These are phyloP conservation scores for Aspergillus vadensis DNA, from an alignment of 2,329 filamentous ascomycete genomes.

Conservation along the genomic window DNA sequence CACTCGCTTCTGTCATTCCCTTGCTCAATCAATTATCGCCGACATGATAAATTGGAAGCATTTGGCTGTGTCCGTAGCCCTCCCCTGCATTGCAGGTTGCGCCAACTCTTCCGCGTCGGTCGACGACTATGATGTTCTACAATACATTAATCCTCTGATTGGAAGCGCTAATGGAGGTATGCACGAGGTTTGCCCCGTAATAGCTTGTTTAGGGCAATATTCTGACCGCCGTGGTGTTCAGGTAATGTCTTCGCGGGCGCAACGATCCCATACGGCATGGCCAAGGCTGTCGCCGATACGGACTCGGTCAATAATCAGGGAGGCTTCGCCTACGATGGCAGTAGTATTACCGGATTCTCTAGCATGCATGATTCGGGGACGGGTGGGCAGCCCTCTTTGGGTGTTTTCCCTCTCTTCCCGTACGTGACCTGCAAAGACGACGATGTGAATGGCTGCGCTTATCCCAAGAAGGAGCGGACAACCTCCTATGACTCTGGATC, in stretches of 20 bases:
- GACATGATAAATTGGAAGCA: conserved; percentile 9
- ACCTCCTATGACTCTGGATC: conserved; percentile 51
- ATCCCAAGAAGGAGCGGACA: conserved; percentile 57
- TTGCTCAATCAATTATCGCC: not conserved
- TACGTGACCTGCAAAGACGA: conserved; percentile 63
- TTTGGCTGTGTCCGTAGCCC: conserved; percentile 9
- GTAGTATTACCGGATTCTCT: conserved; percentile 54
- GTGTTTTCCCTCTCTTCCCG: conserved; percentile 72
- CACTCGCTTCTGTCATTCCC: not conserved
- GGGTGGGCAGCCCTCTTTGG: conserved; percentile 61
- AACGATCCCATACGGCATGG: conserved; percentile 57
- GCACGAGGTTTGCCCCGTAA: not conserved
- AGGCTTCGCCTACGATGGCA: conserved; percentile 57
- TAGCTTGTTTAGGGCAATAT: not conserved
- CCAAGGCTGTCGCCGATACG: conserved; percentile 59
- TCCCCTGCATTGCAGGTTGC: conserved; percentile 16
- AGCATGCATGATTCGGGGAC: conserved; percentile 55
- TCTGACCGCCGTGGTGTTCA: not conserved
- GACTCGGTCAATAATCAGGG: conserved; percentile 55
- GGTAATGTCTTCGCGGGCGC: conserved; percentile 62
- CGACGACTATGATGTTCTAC: conserved; percentile 44
- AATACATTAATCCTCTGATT: conserved; percentile 56
- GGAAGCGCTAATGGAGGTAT: conserved; percentile 54
- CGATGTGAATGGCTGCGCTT: conserved; percentile 63
- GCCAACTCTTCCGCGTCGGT: conserved; percentile 12